Evolutionary conservation across 2,329 filamentous ascomycete species (phyloP), one percentile per base, ranked within the genome.

Genomic region (Aspergillus alliaceus): DNA sequence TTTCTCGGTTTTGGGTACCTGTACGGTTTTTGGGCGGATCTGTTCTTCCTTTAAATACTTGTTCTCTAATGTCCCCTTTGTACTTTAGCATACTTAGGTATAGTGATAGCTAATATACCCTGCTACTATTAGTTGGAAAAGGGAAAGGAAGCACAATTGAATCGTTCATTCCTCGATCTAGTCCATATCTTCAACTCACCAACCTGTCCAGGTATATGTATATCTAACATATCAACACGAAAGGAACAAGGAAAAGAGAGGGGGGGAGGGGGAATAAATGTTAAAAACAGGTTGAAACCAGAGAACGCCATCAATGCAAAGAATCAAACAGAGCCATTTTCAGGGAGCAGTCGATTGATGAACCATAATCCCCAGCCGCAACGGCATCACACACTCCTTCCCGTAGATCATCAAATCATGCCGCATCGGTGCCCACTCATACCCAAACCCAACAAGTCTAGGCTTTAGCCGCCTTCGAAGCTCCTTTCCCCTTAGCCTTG

Each of bases 401-500:
- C 32, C 24, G 39, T 6, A 22, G 3, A 56, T 27, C 51, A 32
- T 44, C 40, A 27, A 22, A 40, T 24, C 11, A 44, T 44, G 14
- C 40, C 22, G 11, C 40, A 24, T 27, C 34, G n/a, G n/a, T n/a
- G n/a, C n/a, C n/a, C n/a, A n/a, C n/a, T n/a, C n/a, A n/a, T n/a
- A n/a, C n/a, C n/a, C n/a, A n/a, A n/a, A n/a, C n/a, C n/a, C 35
- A 12, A 34, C 42, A 40, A 40, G 55, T 42, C 66, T 57, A 75
- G 59, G 66, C 64, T 62, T 75, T 75, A 5, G 61, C 40, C 54
- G 64, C 65, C 64, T 71, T 75, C 29, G 65, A 69, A 56, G 62
- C 65, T 11, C 67, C 67, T 63, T 73, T 71, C 32, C 64, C 90
- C 62, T 89, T 91, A 73, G 89, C 90, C 66, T 89, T 87, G 72